Conservation (phyloP, 1,139 yeast genomes). For the Saccharomyces hybrid region DNA sequence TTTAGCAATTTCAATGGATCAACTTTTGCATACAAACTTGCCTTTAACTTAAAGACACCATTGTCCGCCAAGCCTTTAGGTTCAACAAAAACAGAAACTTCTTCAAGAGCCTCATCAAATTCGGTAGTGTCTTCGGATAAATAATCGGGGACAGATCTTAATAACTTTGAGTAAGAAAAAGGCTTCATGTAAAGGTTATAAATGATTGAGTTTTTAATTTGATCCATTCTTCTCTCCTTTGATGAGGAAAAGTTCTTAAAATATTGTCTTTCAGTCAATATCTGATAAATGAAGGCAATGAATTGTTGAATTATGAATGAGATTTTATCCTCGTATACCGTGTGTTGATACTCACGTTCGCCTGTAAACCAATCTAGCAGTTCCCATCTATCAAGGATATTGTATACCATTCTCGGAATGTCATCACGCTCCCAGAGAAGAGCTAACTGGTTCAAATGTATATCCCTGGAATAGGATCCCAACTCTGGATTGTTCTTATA, state of each 20-base stretch:
- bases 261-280: conserved; percentile 47
- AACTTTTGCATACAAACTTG: no score
- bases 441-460: conserved; percentile 52
- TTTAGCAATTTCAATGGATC: no score
- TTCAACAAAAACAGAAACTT: no score
- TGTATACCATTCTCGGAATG: conserved; percentile 36
- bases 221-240: conserved; percentile 26
- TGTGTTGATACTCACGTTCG: conserved; percentile 32
- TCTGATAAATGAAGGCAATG: conserved; percentile 46
- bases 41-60: no score
- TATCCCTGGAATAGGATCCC: conserved; percentile 41
- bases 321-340: conserved; percentile 55
- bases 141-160: no score
- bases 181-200: no score
- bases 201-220: conserved; percentile 3
- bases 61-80: no score
- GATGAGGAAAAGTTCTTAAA: conserved; percentile 34
- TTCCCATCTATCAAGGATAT: conserved; percentile 58
- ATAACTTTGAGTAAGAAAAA: no score
- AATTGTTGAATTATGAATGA: conserved; percentile 46
- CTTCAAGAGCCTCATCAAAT: no score
- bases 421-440: conserved; percentile 41
- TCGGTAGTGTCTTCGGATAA: no score
- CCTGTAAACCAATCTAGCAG: conserved; percentile 47
- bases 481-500: conserved; percentile 32